Conservation (phyloP, 495 filamentous ascomycete genomes). For the Hyaloscypha hepaticicola region DNA sequence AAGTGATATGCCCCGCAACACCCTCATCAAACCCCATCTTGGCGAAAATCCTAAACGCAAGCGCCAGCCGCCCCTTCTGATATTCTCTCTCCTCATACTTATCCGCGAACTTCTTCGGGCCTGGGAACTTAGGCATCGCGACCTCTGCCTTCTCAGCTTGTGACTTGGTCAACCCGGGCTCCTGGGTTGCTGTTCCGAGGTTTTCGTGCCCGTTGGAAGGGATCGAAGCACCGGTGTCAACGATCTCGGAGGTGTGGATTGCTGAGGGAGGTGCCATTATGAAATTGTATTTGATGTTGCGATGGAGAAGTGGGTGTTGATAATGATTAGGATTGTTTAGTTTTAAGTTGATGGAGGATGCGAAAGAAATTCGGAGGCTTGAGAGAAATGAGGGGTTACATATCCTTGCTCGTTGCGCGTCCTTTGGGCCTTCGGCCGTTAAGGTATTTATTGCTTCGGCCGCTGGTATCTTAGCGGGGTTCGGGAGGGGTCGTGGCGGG, state of each 20-base stretch:
- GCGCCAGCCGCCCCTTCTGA: conserved; percentile 63
- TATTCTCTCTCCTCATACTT: conserved; percentile 62
- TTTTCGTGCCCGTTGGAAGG: conserved; percentile 10
- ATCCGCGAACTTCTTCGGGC: conserved; percentile 49
- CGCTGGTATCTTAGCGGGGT: no score
- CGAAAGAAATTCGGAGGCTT: not conserved
- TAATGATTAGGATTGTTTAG: not conserved
- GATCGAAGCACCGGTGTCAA: conserved; percentile 10
- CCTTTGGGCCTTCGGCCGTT: no score
- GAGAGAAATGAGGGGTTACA: not conserved
- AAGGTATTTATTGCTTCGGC: no score
- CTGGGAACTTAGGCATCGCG: conserved; percentile 8
- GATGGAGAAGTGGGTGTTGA: not conserved
- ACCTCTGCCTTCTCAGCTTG: conserved; percentile 13
- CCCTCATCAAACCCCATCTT: conserved; percentile 62
- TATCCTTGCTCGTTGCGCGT: not conserved
- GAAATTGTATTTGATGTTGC: not conserved
- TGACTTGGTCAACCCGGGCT: conserved; percentile 21
- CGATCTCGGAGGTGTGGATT: conserved; percentile 5
- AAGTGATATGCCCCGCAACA: conserved; percentile 60
- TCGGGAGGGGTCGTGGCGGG: no score
- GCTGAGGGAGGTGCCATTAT: conserved; percentile 31
- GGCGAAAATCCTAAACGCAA: conserved; percentile 69
- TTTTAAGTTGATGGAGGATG: no score
- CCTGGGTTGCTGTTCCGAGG: conserved; percentile 22